Base-by-base conservation (phyloP, 148 eudicot species). In the Heliosperma pusillum region DNA sequence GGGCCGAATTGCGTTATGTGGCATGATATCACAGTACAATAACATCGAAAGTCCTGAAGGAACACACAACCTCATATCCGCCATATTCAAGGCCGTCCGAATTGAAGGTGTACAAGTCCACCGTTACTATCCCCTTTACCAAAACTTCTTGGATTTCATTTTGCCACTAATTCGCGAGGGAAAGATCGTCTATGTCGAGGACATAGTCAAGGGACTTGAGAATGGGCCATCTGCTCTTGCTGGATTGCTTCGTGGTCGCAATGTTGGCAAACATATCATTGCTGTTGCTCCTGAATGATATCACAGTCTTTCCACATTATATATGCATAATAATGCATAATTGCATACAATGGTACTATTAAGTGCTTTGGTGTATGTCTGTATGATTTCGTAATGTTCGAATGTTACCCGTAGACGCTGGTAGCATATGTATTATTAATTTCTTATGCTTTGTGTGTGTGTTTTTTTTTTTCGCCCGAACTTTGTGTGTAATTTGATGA, bases 211-310 rank as follows among this genome's bases (percentile, higher is more conserved):
- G 66, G 85, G 80, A 9, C 64, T 82, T 7, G 85, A 82, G 72
- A 82, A 56, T 9, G 77, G 63, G 9, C 91, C 93, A 1, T 69
- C 84, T 10, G 89, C 93, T 61, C 78, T 89, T 7, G 79, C 82
- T 11, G 91, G 93, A 10, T 80, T 89, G 17, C 85, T 79, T 56
- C 71, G 74, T 19, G 93, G 93, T 10, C 86, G 82, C 59, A 88
- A 85, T 47, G 63, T 88, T 7, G 91, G 93, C 7, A 89, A 89
- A 75, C 89, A 89, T 60, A 82, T 89, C 7, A 84, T 89, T 13
- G 74, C 42, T 0, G 79, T 89, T 72, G 70, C 89, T 65, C 73
- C 16, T 29, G 89, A 85, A 68, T 84, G 78, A 82, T 69, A 2
- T 60, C n/a, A 2, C 25, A 9, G 20, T 68, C 56, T 68, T 33